Evolutionary conservation across 2,329 filamentous ascomycete species (phyloP).

Genomic region (Colletotrichum tropicale): DNA sequence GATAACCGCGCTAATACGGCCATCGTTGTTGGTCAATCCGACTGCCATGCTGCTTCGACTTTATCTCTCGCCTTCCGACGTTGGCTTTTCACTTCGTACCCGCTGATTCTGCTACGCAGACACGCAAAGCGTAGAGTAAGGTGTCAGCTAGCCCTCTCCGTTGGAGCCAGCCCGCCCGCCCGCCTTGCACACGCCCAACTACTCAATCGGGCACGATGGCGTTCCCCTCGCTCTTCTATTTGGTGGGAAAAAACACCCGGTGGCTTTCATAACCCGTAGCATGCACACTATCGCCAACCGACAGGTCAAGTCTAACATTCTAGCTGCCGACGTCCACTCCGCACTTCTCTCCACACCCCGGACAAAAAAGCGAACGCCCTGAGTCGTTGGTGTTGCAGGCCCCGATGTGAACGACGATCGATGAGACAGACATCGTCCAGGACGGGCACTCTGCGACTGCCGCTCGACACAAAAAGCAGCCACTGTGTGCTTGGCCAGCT

Average conservation of each 20-base stretch:
- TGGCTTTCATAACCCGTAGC: neutral
- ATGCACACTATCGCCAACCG: neutral
- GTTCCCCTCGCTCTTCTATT: neutral
- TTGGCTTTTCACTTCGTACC: neutral
- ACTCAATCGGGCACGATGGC: constrained; percentile 1
- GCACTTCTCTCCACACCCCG: neutral
- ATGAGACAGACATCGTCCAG: constrained; percentile 16
- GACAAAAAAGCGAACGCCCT: neutral
- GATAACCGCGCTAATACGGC: neutral
- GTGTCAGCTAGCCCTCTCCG: neutral
- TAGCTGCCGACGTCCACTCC: neutral
- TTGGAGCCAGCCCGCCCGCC: neutral
- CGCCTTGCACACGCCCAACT: neutral
- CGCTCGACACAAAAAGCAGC: neutral
- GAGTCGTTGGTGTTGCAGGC: constrained; percentile 14
- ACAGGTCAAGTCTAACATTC: neutral
- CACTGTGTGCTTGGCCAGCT: neutral
- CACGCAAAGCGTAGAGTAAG: neutral
- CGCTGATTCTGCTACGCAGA: neutral
- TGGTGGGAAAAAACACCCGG: neutral
- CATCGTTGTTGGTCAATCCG: neutral
- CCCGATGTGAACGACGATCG: neutral
- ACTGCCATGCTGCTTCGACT: neutral
- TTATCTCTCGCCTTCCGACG: neutral
- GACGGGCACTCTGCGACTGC: constrained; percentile 5